Percentiles rank a stretch among this genome's conserved stretches.
Conservation (phyloP, 192 early-diverging fungal genomes). For the Chytriomyces hyalinus region DNA sequence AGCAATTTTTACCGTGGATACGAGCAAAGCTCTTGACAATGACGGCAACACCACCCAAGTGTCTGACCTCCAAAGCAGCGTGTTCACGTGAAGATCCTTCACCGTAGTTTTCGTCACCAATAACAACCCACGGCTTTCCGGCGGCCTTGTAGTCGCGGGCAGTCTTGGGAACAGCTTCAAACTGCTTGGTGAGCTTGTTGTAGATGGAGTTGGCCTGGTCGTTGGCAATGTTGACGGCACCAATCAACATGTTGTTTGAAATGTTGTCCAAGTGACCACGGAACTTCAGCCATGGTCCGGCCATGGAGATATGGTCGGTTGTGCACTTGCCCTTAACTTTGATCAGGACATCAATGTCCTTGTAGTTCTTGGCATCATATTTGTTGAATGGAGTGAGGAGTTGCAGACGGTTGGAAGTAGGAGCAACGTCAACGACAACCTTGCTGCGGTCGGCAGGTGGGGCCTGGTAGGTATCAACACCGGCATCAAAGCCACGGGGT, state of each 20-base stretch:
- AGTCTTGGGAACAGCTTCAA: slow-evolving; percentile 87
- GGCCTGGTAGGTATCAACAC: slow-evolving; percentile 92
- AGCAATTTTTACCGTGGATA: slow-evolving; percentile 75
- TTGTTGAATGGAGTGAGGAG: slow-evolving; percentile 83
- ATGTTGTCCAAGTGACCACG: slow-evolving; percentile 99
- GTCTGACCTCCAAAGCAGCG: slow-evolving; percentile 95
- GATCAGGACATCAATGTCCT: slow-evolving; percentile 78
- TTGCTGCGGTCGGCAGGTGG: slow-evolving; percentile 82
- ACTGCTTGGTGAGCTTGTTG: slow-evolving; percentile 61
- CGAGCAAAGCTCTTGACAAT: slow-evolving; percentile 94
- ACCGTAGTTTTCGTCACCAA: slow-evolving; percentile 99
- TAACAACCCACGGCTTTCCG: slow-evolving; percentile 89
- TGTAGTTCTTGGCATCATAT: slow-evolving; percentile 85
- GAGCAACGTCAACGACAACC: slow-evolving; percentile 78
- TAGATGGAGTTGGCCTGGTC: slow-evolving; percentile 78
- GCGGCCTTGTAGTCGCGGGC: slow-evolving; percentile 97
- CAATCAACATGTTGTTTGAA: slow-evolving; percentile 96
- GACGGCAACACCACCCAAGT: slow-evolving; percentile 88
- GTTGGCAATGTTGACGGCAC: slow-evolving; percentile 91
- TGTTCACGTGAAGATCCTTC: slow-evolving; percentile 99
- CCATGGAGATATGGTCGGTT: slow-evolving; percentile 98
- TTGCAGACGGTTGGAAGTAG: slow-evolving; percentile 88
- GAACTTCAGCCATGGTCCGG: slow-evolving; percentile 98
- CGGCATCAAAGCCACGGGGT: slow-evolving; percentile 90
- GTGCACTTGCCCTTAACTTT: slow-evolving; percentile 99